Base-by-base conservation (phyloP, 2,329 filamentous ascomycete species). In the Aureobasidium sp. region DNA sequence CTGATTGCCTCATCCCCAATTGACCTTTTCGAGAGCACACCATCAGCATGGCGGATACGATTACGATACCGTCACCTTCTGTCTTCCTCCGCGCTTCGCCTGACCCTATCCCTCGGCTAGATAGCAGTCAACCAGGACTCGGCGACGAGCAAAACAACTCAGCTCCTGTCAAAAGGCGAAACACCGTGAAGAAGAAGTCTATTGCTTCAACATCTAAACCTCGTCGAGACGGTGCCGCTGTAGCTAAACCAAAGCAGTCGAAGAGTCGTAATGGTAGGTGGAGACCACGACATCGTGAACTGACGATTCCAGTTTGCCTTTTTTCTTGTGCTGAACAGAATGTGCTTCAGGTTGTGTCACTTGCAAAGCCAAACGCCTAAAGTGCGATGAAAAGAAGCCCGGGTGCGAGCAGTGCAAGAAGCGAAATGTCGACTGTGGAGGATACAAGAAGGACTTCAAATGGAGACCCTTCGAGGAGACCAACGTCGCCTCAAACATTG, bases 361-460 rank as follows among this genome's bases (percentile, higher is more conserved):
- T 52, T 88, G 84, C 73, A 88, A 87, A 69, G 76, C 79, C 57
- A 87, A 87, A 69, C 75, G 84, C 55, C 70, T 88, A 50, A 88
- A 87, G 69, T 88, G 84, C 69, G 84, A 86, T 65, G 84, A 88
- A 70, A 80, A 78, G 40, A 86, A 87, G 59, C 84, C 84, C 0
- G 76, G 74, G 19, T 86, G 84, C 62, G 73, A 79, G 55, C 83
- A 86, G 70, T 86, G 84, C 63, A 73, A 79, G 40, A 79, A 79
- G 60, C 75, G 84, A 50, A 81, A 78, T 57, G 83, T 87, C 19
- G 65, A 71, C 3, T 88, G 84, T 63, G 84, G 83, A 55, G 84
- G 84, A 30, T 88, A 87, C 69, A 85, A 81, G 66, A 88, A 85
- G 65, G 81, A 85, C 65, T 87, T 86, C 70, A 86, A 87, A 73